Base-by-base conservation (phyloP, 2,329 filamentous ascomycete genomes). In the Aspergillus luchuensis region DNA sequence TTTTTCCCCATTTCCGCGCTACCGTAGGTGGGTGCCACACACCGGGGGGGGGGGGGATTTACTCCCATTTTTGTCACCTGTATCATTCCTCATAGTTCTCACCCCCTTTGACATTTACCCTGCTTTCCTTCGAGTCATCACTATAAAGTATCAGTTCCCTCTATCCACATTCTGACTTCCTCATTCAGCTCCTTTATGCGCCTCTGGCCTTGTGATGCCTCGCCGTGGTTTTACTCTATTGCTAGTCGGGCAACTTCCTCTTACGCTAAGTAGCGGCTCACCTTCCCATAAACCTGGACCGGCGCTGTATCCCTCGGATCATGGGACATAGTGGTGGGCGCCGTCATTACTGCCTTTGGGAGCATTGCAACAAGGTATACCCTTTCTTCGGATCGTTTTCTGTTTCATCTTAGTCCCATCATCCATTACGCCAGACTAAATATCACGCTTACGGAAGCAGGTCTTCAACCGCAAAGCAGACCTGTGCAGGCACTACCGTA, bases 391-490 rank as follows among this genome's bases (percentile, higher is more conserved):
- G 2, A 23, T 28, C 10, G 21, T 51, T 10, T 30, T 28, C 5
- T 28, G 43, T 19, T 51, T 8, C 23, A 39, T 8, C 17, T 25
- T 21, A 38, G 30, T 41, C 54, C 28, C 59, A 25, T 25, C 23
- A 25, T 25, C 23, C 23, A 25, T 25, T 25, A 25, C 23, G 23
- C 23, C 23, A 25, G 23, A 25, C 23, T 25, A 25, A 3, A 25
- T 25, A 25, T 25, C 15, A 19, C 23, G 21, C 61, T 21, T 39
- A 51, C 41, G 6, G 15, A 23, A n/a, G 10, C 65, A 81, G 79
- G 78, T 77, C 5, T 81, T 81, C 72, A 80, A 80, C 72, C 77
- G 79, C 71, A 81, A 81, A 61, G 80, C 79, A 19, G 79, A 81
- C 68, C 74, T 81, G 41, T 77, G 77, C 66, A 72, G 79, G 62